phyloP scores from a whole-genome alignment of 768 basidiomycete species.

The Glaciozyma antarctica region DNA sequence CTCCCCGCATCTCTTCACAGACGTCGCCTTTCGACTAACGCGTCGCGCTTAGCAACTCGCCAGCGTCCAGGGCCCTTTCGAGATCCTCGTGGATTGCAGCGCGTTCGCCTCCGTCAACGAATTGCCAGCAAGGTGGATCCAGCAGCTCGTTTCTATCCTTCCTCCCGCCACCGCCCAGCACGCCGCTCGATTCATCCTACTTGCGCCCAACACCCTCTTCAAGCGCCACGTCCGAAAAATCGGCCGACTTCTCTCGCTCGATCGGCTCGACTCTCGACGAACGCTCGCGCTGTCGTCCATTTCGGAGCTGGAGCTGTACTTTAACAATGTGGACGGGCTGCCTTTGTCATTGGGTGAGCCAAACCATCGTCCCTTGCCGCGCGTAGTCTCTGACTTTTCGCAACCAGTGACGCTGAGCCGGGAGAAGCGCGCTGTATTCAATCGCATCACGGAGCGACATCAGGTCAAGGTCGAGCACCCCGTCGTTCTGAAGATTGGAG shows the following conservation, averaged over 20 bases:
- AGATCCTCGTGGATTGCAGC: constrained; percentile 73
- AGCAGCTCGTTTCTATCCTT: constrained; percentile 63
- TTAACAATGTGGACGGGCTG: constrained; percentile 35
- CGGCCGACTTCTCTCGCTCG: neutral
- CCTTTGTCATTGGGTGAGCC: constrained; percentile 46
- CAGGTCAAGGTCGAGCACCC: constrained; percentile 60
- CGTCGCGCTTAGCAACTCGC: neutral
- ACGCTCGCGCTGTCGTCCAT: constrained; percentile 56
- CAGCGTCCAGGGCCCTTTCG: constrained; percentile 42
- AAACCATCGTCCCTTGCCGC: constrained; percentile 48
- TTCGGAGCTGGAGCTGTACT: constrained; percentile 50
- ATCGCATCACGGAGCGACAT: constrained; percentile 59
- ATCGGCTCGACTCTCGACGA: constrained; percentile 47
- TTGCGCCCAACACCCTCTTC: constrained; percentile 63
- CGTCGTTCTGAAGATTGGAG: constrained; percentile 57
- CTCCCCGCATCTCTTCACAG: neutral
- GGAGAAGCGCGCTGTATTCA: constrained; percentile 50
- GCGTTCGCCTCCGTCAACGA: constrained; percentile 64
- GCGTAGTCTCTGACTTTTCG: neutral
- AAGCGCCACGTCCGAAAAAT: constrained; percentile 66
- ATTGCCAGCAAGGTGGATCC: constrained; percentile 70
- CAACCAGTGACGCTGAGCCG: constrained; percentile 53
- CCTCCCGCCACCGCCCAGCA: constrained; percentile 59
- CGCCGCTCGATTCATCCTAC: constrained; percentile 55
- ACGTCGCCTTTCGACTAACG: no score